Percentiles rank a stretch among this genome's conserved stretches.
Evolutionary conservation across 2,329 filamentous ascomycete species (phyloP).

Genomic region (Chaetomiaceae sp.): DNA sequence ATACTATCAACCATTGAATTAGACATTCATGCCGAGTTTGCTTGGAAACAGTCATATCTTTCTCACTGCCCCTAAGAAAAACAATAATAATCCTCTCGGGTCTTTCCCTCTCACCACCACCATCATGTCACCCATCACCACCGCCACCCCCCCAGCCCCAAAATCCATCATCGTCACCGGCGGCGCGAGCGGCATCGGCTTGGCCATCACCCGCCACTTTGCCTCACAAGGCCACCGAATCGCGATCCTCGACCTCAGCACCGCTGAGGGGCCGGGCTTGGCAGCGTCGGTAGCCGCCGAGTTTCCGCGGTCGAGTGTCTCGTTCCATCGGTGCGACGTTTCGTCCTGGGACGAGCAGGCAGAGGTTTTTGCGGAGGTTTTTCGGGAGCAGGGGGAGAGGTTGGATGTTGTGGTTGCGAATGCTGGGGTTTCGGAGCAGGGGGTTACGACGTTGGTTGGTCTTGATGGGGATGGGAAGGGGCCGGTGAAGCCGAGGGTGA

Average conservation of each 20-base stretch:
- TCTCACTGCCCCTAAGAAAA: too few species aligned
- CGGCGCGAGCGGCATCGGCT: slow-evolving; percentile 24
- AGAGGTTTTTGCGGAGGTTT: slow-evolving; percentile 27
- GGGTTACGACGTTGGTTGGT: slow-evolving; percentile 29
- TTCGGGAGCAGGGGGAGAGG: slow-evolving; percentile 20
- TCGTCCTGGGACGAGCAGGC: slow-evolving; percentile 35
- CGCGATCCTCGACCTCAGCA: slow-evolving; percentile 23
- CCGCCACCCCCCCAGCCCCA: neutral
- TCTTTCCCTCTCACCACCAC: too few species aligned
- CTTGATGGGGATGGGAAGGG: slow-evolving; percentile 28
- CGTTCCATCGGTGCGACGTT: slow-evolving; percentile 35
- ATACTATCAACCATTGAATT: too few species aligned
- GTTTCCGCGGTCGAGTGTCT: slow-evolving; percentile 24
- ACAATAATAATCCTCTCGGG: too few species aligned
- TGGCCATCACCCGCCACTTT: slow-evolving; percentile 22
- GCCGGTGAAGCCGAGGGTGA: slow-evolving; percentile 29
- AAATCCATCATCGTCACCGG: slow-evolving; percentile 25
- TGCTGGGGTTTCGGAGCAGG: slow-evolving; percentile 43
- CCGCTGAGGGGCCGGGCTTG: slow-evolving; percentile 12
- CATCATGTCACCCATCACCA: too few species aligned
- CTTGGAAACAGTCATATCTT: too few species aligned
- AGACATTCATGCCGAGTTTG: too few species aligned
- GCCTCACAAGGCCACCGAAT: slow-evolving; percentile 17
- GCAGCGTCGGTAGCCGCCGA: slow-evolving; percentile 26
- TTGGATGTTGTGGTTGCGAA: slow-evolving; percentile 47